These are phyloP conservation scores for Colletotrichum gloeosporioides DNA, from an alignment of 2,329 filamentous ascomycete species.

Conservation along the genomic window DNA sequence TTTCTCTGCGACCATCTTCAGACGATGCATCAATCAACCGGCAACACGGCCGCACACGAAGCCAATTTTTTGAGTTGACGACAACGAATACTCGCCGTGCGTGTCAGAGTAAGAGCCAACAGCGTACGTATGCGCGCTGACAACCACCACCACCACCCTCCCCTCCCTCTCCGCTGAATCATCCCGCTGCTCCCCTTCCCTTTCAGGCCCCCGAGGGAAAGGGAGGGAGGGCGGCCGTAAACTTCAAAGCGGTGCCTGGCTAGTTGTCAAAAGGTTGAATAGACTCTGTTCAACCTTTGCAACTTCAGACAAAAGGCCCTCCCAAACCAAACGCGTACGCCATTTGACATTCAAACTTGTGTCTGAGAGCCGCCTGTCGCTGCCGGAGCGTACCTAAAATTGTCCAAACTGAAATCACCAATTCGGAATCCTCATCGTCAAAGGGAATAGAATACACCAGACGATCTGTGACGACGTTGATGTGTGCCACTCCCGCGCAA, in stretches of 20 bases:
- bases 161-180: not conserved
- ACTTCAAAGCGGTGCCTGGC: not conserved
- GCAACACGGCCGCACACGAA: not conserved
- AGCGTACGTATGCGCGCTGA: not conserved
- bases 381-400: not conserved
- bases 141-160: not conserved
- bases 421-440: not conserved
- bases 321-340: not conserved
- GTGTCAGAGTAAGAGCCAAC: not conserved
- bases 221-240: not conserved
- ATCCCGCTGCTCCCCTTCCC: not conserved
- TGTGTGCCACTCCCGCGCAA: not conserved
- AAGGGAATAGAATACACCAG: not conserved
- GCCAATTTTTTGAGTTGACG: conserved; percentile 1
- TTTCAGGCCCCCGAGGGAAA: not conserved
- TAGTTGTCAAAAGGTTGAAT: not conserved
- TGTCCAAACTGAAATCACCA: not conserved
- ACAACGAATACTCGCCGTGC: not conserved
- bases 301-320: no score
- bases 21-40: conserved; percentile 11
- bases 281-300: not conserved
- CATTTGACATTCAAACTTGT: not conserved
- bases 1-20: not conserved
- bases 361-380: not conserved
- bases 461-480: not conserved